These are phyloP conservation scores for Stromatinia cepivora DNA, from an alignment of 2,329 filamentous ascomycete genomes.

Conservation along the genomic window DNA sequence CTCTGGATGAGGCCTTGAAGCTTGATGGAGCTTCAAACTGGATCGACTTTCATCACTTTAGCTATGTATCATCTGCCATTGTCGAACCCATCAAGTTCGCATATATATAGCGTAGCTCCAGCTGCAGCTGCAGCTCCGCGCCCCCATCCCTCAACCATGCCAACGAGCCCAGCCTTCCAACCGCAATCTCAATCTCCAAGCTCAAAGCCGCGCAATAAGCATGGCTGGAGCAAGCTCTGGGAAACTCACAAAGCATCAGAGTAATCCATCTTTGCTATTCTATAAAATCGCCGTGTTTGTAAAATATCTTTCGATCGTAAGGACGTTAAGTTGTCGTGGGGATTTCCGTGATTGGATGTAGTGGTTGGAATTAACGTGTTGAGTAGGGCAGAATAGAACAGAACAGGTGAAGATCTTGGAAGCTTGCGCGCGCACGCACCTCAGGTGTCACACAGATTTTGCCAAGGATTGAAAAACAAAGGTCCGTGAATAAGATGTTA, in stretches of 20 bases:
- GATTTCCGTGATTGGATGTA: background rate
- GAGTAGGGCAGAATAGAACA: background rate
- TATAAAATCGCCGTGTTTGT: background rate
- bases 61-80: background rate
- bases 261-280: constrained; percentile 68
- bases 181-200: constrained; percentile 15
- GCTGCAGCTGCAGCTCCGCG: background rate
- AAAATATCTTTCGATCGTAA: background rate
- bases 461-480: constrained; percentile 10
- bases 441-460: constrained; percentile 5
- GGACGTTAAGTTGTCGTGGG: background rate
- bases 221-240: constrained; percentile 11
- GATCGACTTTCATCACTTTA: background rate
- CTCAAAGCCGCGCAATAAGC: constrained; percentile 19
- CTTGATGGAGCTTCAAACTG: constrained; percentile 11
- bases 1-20: background rate
- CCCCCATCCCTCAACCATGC: background rate
- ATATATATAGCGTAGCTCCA: background rate
- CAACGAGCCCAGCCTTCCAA: constrained; percentile 15
- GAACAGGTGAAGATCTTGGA: constrained; percentile 6
- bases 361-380: constrained; percentile 17
- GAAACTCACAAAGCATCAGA: constrained; percentile 82
- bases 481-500: background rate
- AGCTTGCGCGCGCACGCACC: constrained; percentile 6
- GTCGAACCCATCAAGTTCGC: background rate